Evolutionary conservation across 441 rosid species (phyloP).

Genomic region (Populus hybrid): DNA sequence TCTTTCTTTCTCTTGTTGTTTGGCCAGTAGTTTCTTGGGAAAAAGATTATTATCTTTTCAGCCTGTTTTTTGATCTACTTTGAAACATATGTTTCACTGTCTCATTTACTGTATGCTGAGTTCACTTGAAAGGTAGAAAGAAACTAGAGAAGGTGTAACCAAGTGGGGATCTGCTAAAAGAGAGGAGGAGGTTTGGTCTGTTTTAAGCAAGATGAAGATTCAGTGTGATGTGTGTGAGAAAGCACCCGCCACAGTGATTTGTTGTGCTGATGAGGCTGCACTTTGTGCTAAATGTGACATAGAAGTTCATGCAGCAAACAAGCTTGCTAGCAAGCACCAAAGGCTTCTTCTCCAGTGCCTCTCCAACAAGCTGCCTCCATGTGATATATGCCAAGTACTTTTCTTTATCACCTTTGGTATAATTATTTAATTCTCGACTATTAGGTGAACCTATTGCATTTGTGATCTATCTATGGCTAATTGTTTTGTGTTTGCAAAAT

Average conservation of each 20-base stretch:
- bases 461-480: not conserved
- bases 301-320: conserved; percentile 76
- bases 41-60: not conserved
- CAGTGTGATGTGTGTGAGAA: conserved; percentile 85
- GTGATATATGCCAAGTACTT: conserved; percentile 83
- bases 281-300: conserved; percentile 76
- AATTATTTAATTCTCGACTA: not conserved
- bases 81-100: not conserved
- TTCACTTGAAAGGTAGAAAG: not conserved
- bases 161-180: conserved; percentile 7
- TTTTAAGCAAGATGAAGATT: conserved; percentile 58
- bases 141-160: not conserved
- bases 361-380: conserved; percentile 57
- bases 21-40: not conserved
- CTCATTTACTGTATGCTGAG: not conserved
- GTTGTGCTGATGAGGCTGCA: conserved; percentile 94
- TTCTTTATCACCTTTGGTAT: not conserved
- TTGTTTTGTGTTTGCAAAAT: not conserved
- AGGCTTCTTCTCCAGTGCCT: conserved; percentile 64
- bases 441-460: not conserved
- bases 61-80: not conserved
- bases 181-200: not conserved
- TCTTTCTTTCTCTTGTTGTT: not conserved
- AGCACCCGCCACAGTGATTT: conserved; percentile 70
- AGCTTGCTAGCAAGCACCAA: conserved; percentile 73